Conservation (phyloP, 257 asterid genomes). For the Paulownia fortunei region DNA sequence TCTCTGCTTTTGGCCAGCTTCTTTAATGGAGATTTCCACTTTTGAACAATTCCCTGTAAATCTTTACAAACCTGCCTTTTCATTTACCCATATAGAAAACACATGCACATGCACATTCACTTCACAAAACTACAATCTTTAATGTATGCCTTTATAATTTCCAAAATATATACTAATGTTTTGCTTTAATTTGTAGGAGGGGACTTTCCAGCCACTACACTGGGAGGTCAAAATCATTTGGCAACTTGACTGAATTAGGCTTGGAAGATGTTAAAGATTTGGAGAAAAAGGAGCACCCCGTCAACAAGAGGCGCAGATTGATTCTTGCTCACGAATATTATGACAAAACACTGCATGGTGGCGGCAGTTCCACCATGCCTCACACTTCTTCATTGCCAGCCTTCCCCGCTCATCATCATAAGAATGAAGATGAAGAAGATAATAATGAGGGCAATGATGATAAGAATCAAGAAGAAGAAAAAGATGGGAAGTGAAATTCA, state of each 20-base stretch:
- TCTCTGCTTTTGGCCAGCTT: no score
- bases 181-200: background rate
- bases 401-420: background rate
- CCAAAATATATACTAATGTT: no score
- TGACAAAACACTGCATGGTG: background rate
- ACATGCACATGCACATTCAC: background rate
- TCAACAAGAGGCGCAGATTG: conserved; percentile 12
- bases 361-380: background rate
- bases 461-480: background rate
- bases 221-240: conserved; percentile 15
- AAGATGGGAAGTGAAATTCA: background rate
- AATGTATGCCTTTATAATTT: no score
- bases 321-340: background rate
- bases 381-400: background rate
- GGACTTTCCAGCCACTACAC: conserved; percentile 7
- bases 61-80: background rate
- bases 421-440: background rate
- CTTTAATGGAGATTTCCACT: background rate
- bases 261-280: background rate
- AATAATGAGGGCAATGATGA: background rate
- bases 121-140: background rate
- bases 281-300: background rate
- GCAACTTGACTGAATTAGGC: background rate
- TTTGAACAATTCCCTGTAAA: background rate
- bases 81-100: background rate